Conservation (phyloP, 2,329 filamentous ascomycete genomes). For the Aspergillus tamarii region DNA sequence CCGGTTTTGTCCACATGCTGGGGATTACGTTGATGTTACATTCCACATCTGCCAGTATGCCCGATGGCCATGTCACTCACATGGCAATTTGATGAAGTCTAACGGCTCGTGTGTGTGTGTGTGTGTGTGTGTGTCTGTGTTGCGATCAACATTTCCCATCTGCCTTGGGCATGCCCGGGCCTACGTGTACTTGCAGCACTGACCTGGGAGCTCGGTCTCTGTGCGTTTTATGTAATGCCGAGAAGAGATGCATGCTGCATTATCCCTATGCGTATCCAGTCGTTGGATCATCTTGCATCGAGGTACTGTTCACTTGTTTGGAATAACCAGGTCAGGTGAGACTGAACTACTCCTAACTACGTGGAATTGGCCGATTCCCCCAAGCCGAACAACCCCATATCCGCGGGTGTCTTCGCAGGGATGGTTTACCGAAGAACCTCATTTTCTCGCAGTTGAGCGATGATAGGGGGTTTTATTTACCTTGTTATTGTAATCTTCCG, state of each 20-base stretch:
- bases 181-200: slow-evolving; percentile 2
- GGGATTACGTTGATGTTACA: slow-evolving; percentile 8
- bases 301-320: background rate
- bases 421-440: background rate
- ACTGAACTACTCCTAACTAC: background rate
- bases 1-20: slow-evolving; percentile 4
- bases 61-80: slow-evolving; percentile 12
- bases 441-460: background rate
- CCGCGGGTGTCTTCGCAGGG: background rate
- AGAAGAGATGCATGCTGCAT: background rate
- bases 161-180: slow-evolving; percentile 1
- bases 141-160: slow-evolving; percentile 4
- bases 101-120: slow-evolving; percentile 3
- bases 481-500: background rate
- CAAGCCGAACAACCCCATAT: background rate
- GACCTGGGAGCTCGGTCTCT: background rate
- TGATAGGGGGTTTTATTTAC: background rate
- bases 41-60: background rate
- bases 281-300: background rate
- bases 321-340: background rate
- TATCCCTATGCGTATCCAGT: background rate
- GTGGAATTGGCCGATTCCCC: background rate
- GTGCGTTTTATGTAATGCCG: background rate
- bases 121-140: background rate
- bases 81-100: slow-evolving; percentile 4